These are phyloP conservation scores for Candida qinlingensis DNA, from an alignment of 805 yeast species.

Conservation along the genomic window DNA sequence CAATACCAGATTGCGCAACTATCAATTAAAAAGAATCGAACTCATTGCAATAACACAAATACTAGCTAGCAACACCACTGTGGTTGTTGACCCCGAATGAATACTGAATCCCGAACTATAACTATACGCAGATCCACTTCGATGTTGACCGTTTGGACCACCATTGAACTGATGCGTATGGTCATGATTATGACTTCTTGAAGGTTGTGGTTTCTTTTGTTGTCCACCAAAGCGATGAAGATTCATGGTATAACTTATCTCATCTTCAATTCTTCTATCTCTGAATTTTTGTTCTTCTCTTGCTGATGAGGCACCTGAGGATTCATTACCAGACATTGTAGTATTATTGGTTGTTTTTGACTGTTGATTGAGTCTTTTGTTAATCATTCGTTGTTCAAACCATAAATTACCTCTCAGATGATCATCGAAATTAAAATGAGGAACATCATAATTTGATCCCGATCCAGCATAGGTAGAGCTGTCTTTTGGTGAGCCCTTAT, in stretches of 20 bases:
- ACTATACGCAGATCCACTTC: background rate
- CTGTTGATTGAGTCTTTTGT: constrained; percentile 12
- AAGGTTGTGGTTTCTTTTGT: background rate
- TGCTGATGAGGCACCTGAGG: too few species aligned
- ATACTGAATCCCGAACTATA: constrained; percentile 1
- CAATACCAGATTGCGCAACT: background rate
- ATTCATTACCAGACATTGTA: too few species aligned
- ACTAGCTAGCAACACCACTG: constrained; percentile 10
- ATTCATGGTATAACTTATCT: constrained; percentile 20
- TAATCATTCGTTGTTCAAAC: constrained; percentile 32
- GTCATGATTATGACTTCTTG: background rate
- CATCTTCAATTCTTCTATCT: constrained; percentile 14
- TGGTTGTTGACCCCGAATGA: constrained; percentile 3
- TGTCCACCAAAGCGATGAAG: constrained; percentile 20
- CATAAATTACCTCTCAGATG: constrained; percentile 48
- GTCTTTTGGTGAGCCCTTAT: constrained; percentile 1
- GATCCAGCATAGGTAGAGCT: constrained; percentile 5
- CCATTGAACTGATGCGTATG: too few species aligned
- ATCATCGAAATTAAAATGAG: constrained; percentile 54
- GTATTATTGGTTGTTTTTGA: background rate
- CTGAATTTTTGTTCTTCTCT: background rate
- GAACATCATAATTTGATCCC: constrained; percentile 45
- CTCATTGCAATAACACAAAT: constrained; percentile 9
- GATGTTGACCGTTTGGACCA: too few species aligned
- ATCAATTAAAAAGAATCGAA: background rate